Percentiles rank a stretch among this genome's conserved stretches.
These are phyloP conservation scores for Cruciata laevipes DNA, from an alignment of 257 asterid species.

Conservation along the genomic window DNA sequence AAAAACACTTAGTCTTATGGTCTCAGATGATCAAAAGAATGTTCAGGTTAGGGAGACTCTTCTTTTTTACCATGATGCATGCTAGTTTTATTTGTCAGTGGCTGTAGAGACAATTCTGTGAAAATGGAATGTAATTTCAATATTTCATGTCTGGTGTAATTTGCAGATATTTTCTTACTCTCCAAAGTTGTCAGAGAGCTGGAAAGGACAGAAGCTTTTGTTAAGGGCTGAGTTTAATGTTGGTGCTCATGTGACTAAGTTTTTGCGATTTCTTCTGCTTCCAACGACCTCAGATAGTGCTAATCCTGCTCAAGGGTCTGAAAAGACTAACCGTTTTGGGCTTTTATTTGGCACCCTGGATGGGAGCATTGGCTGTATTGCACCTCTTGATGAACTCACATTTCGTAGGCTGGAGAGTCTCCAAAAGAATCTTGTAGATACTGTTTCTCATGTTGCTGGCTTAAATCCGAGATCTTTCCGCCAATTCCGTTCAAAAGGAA, in stretches of 20 bases:
- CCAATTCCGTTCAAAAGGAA: slow-evolving; percentile 78
- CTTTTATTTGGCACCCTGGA: slow-evolving; percentile 84
- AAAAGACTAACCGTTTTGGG: slow-evolving; percentile 90
- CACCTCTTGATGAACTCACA: slow-evolving; percentile 92
- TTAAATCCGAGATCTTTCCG: slow-evolving; percentile 88
- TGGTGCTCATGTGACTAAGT: slow-evolving; percentile 86
- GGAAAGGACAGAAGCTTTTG: slow-evolving; percentile 97
- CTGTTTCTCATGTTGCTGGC: slow-evolving; percentile 87
- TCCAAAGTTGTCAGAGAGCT: slow-evolving; percentile 86
- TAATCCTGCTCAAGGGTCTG: slow-evolving; percentile 49
- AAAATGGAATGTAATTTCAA: neutral
- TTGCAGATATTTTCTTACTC: slow-evolving; percentile 82
- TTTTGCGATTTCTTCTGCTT: slow-evolving; percentile 81
- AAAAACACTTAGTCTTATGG: slow-evolving; percentile 88
- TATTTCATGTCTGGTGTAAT: slow-evolving; percentile 14
- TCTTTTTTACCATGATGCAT: neutral
- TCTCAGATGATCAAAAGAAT: slow-evolving; percentile 95
- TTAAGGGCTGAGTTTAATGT: slow-evolving; percentile 95
- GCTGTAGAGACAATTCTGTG: neutral
- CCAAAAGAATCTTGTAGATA: slow-evolving; percentile 87
- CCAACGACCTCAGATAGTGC: slow-evolving; percentile 66
- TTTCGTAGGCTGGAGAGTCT: slow-evolving; percentile 93
- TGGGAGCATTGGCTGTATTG: slow-evolving; percentile 92
- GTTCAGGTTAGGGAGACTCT: slow-evolving; percentile 54
- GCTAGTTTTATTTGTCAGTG: neutral